Evolutionary conservation across 805 yeast species (phyloP), one percentile per base, ranked within the genome.

Genomic region (Cyberlindnera maclurae): DNA sequence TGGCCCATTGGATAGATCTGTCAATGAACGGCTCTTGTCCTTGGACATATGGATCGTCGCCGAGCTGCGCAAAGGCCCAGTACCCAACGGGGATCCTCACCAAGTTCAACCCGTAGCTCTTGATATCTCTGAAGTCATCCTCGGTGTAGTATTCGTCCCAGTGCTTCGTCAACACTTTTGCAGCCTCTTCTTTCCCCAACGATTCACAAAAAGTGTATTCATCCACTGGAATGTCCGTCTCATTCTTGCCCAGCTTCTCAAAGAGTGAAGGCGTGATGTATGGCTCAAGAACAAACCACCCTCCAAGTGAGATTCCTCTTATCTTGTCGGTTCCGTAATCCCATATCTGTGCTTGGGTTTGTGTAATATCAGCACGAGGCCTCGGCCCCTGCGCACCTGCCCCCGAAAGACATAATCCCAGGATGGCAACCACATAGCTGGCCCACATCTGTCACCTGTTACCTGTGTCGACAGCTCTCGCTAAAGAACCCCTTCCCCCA

Each of bases 31-130:
- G 60, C 37, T 77, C 77, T 43, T 82, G 85, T 10, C 85, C 86
- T 38, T 65, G 68, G 10, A 78, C 79, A 49, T 77, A 81, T 0
- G 86, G 85, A 57, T 81, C 87, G 26, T 54, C 58, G 11, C 61
- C 59, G 39, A 60, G 57, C 34, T 43, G 41, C 1, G 37, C 26
- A 31, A 59, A 79, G 1, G 89, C 85, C 93, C 94, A 84, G 57
- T 83, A 83, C 3, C 90, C 90, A 36, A 82, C 71, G 1, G 93
- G 93, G 28, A 84, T 70, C 35, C 93, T 63, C n/a, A 82, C 86
- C 54, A 79, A 64, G 51, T 82, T 79, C 45, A 81, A 70, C 0
- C 86, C 87, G 48, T 62, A 64, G 4, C 51, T 50, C 37, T 64
- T 65, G 24, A 79, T 79, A 29, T 65, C 62, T 20, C 57, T 50